phyloP scores from a whole-genome alignment of 2,329 filamentous ascomycete species.

The Sarocladium kiliense region DNA sequence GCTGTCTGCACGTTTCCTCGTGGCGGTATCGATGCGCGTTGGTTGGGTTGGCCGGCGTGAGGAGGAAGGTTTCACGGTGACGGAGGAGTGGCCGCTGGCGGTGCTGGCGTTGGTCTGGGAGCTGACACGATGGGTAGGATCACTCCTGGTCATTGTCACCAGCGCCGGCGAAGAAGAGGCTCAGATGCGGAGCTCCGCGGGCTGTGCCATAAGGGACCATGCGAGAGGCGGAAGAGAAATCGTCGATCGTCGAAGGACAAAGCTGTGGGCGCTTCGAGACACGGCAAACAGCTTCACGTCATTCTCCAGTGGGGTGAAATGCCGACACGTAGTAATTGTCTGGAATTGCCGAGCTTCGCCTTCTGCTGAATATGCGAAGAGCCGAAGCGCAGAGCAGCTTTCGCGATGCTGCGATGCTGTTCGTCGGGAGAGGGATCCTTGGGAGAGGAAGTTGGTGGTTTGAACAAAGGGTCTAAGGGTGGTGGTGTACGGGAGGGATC shows the following conservation, averaged over 20 bases:
- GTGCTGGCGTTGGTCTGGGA: slow-evolving; percentile 61
- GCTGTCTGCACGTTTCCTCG: background rate
- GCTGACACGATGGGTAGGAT: slow-evolving; percentile 45
- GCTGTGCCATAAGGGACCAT: slow-evolving; percentile 9
- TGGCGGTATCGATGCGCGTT: slow-evolving; percentile 1
- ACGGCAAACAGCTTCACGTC: slow-evolving; percentile 4
- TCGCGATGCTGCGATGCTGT: too few relatives aligned
- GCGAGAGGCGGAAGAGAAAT: slow-evolving; percentile 12
- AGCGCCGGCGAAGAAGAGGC: slow-evolving; percentile 16
- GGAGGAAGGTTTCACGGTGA: slow-evolving; percentile 52
- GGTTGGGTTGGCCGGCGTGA: background rate
- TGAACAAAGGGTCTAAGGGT: background rate
- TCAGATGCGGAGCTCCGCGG: slow-evolving; percentile 24
- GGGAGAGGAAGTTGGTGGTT: too few relatives aligned
- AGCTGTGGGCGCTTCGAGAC: background rate
- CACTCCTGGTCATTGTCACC: slow-evolving; percentile 63
- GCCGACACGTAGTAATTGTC: background rate
- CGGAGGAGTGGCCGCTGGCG: slow-evolving; percentile 61
- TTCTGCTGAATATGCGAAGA: too few relatives aligned
- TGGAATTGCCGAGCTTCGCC: background rate
- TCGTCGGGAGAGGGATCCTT: too few relatives aligned
- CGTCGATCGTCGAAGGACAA: slow-evolving; percentile 14
- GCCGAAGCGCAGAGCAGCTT: too few relatives aligned
- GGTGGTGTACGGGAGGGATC: background rate
- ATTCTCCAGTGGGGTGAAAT: background rate